phyloP scores from a whole-genome alignment of 305 asterid genomes.

The Lippia alba region DNA sequence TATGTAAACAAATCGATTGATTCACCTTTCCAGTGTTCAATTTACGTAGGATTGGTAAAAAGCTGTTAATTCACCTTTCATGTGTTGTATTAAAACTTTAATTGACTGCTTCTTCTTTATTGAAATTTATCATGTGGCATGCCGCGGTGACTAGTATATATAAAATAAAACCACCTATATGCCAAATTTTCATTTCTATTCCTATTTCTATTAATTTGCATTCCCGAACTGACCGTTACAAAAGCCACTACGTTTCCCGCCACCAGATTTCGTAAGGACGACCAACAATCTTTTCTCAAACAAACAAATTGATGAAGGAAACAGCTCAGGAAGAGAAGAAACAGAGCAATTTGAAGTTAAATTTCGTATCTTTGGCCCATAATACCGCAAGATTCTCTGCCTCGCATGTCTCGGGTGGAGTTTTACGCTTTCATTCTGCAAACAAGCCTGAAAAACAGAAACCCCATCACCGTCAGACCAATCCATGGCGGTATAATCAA shows the following conservation, averaged over 20 bases:
- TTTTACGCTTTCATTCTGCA: constrained; percentile 64
- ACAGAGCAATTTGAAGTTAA: not conserved
- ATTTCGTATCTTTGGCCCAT: not conserved
- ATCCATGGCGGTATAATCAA: constrained; percentile 66
- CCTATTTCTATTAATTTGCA: not conserved
- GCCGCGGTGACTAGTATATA: too few species aligned
- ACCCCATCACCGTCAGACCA: constrained; percentile 47
- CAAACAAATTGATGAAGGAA: constrained; percentile 19
- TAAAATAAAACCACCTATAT: too few species aligned
- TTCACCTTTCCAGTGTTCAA: too few species aligned
- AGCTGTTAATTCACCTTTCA: too few species aligned
- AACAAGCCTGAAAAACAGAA: constrained; percentile 57
- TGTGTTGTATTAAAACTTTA: too few species aligned
- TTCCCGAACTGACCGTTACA: not conserved
- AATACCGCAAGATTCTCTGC: constrained; percentile 34
- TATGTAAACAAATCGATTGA: too few species aligned
- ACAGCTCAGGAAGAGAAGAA: not conserved
- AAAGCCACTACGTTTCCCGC: constrained; percentile 7
- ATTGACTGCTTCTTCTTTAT: too few species aligned
- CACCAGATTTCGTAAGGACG: not conserved
- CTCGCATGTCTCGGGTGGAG: constrained; percentile 38
- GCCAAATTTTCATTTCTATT: not conserved
- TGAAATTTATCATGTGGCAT: too few species aligned
- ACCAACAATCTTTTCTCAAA: not conserved
- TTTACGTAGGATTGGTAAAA: too few species aligned